Evolutionary conservation across 441 rosid genomes (phyloP), one percentile per base, ranked within the genome.

Genomic region (Syzygium malaccense): DNA sequence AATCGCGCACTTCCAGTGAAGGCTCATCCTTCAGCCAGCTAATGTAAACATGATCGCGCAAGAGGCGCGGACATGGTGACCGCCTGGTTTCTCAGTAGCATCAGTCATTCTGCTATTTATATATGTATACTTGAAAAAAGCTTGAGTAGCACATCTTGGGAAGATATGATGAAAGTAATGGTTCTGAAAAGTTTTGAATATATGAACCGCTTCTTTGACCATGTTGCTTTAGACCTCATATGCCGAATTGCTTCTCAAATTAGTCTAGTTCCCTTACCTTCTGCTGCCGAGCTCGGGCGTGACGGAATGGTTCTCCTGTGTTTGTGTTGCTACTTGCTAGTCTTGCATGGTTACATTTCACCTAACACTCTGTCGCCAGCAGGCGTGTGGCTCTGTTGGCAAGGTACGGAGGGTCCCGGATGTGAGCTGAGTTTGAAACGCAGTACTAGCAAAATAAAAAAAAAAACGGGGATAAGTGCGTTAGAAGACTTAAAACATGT

Each of bases 1-100:
- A 11, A 55, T 89, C 41, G 68, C 91, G 78, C 91, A 71, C 80
- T 91, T 92, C 80, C 86, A 89, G 10, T 88, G 90, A 90, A 75
- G 83, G 51, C 83, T 75, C 51, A 23, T 75, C 83, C 83, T 75
- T 23, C 68, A 26, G 71, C 25, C 68, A 30, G 71, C 25, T 37
- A 71, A 17, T 80, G 41, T 15, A 60, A 30, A 49, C 86, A 84
- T 80, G 75, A 37, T 62, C 48, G 12, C 26, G 48, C 68, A 17
- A 51, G 25, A 23, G 83, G 51, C 18, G 51, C 13, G 51, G 83
- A 41, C 18, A 5, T 71, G 51, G 51, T 23, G 83, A 23, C n/a
- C 15, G 1, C n/a, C 83, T 41, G 83, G 48, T 75, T 75, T 75
- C n/a, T 75, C 51, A 3, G 53, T 75, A 75, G 83, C 83, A n/a